Evolutionary conservation across 176 grass and related monocot genomes (phyloP).

Genomic region (Oryza glumipatula): DNA sequence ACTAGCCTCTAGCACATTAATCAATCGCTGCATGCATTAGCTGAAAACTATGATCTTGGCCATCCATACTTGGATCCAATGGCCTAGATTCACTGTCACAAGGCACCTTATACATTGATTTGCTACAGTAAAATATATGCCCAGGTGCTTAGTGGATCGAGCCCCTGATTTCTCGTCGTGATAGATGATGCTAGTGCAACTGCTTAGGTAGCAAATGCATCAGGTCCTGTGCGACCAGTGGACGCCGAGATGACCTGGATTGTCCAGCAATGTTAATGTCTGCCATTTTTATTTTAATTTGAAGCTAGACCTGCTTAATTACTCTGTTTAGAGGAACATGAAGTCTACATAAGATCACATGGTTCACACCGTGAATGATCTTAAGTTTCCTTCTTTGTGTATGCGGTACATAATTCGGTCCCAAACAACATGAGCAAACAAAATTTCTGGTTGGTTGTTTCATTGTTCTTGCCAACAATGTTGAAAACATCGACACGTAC

Average conservation of each 20-base stretch:
- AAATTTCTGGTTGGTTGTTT: background rate
- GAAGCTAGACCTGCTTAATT: background rate
- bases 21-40: background rate
- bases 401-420: background rate
- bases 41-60: background rate
- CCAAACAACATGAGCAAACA: background rate
- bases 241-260: background rate
- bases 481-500: background rate
- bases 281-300: background rate
- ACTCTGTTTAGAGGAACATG: background rate
- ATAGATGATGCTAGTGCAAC: background rate
- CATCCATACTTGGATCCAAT: background rate
- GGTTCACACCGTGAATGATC: background rate
- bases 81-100: background rate
- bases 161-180: background rate
- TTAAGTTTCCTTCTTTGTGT: background rate
- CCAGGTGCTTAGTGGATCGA: background rate
- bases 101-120: background rate
- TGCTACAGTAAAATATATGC: background rate
- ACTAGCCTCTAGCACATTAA: background rate
- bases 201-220: background rate
- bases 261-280: background rate
- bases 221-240: background rate
- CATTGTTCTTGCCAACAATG: background rate
- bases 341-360: background rate